Evolutionary conservation across 164 flowering plant genomes (phyloP).

Genomic region (Kingdonia uniflora): DNA sequence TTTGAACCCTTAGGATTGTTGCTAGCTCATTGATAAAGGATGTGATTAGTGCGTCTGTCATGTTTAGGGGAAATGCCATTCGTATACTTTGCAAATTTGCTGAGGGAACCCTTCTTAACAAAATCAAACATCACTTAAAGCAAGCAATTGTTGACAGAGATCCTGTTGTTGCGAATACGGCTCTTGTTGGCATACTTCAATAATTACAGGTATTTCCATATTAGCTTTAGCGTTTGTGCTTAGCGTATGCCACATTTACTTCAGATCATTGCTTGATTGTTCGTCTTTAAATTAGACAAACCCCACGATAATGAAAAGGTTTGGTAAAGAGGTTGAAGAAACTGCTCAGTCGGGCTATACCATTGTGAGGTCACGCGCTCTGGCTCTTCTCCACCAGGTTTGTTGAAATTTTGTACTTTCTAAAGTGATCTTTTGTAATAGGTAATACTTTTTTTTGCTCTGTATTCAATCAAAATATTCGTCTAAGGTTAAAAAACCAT

Average conservation of each 20-base stretch:
- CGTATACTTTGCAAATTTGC: slow-evolving; percentile 87
- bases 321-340: slow-evolving; percentile 98
- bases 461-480: too few species aligned
- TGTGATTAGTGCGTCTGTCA: slow-evolving; percentile 94
- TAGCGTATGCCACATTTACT: too few species aligned
- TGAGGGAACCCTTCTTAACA: slow-evolving; percentile 89
- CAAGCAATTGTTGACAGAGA: slow-evolving; percentile 98
- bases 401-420: background rate
- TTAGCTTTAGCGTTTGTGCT: background rate
- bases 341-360: slow-evolving; percentile 97
- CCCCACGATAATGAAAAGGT: slow-evolving; percentile 93
- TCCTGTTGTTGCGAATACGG: slow-evolving; percentile 98
- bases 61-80: slow-evolving; percentile 96
- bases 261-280: background rate
- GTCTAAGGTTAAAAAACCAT: too few species aligned
- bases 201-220: slow-evolving; percentile 67
- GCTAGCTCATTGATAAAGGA: slow-evolving; percentile 98
- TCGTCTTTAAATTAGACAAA: slow-evolving; percentile 43
- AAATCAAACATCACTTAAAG: slow-evolving; percentile 91
- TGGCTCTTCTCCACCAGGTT: slow-evolving; percentile 89
- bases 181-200: slow-evolving; percentile 92
- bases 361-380: slow-evolving; percentile 88
- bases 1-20: too few species aligned
- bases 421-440: too few species aligned
- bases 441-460: too few species aligned